These are phyloP conservation scores for Rhodotorula graminis DNA, from an alignment of 768 basidiomycete genomes.

Conservation along the genomic window DNA sequence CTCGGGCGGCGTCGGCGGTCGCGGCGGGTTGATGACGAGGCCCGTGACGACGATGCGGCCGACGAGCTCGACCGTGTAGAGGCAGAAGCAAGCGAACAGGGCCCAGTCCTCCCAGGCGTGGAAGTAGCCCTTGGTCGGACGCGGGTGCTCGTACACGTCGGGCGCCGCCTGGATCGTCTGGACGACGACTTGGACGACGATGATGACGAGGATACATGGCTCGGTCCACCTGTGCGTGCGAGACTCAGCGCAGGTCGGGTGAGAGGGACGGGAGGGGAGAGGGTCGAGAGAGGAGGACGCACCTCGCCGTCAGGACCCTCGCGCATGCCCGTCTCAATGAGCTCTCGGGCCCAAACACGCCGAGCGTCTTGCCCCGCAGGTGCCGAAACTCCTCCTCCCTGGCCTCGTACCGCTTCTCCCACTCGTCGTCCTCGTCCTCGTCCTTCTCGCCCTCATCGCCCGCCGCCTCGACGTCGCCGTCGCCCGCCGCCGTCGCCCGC, in stretches of 20 bases:
- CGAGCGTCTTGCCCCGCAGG: slow-evolving; percentile 59
- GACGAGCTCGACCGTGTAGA: slow-evolving; percentile 82
- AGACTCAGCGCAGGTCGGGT: background rate
- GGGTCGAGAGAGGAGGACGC: slow-evolving; percentile 43
- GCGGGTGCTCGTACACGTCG: slow-evolving; percentile 51
- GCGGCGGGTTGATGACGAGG: slow-evolving; percentile 62
- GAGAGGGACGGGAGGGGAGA: no score
- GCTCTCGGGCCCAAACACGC: slow-evolving; percentile 67
- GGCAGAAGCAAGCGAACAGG: slow-evolving; percentile 73
- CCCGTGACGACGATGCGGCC: slow-evolving; percentile 87
- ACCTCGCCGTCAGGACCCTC: slow-evolving; percentile 67
- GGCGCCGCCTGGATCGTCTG: slow-evolving; percentile 73
- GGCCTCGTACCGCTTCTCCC: background rate
- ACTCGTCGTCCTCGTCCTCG: background rate
- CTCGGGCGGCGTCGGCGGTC: slow-evolving; percentile 33
- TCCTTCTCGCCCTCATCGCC: background rate
- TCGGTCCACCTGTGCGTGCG: slow-evolving; percentile 68
- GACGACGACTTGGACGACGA: slow-evolving; percentile 74
- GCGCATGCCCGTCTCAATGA: slow-evolving; percentile 61
- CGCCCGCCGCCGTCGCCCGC: background rate
- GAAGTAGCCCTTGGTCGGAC: slow-evolving; percentile 63
- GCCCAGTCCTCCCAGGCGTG: slow-evolving; percentile 81
- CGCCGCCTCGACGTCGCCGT: background rate
- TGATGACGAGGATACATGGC: slow-evolving; percentile 72
- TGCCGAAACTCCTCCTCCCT: slow-evolving; percentile 5